These are phyloP conservation scores for Calonectria pseudoturangicola DNA, from an alignment of 2,329 filamentous ascomycete species.

Conservation along the genomic window DNA sequence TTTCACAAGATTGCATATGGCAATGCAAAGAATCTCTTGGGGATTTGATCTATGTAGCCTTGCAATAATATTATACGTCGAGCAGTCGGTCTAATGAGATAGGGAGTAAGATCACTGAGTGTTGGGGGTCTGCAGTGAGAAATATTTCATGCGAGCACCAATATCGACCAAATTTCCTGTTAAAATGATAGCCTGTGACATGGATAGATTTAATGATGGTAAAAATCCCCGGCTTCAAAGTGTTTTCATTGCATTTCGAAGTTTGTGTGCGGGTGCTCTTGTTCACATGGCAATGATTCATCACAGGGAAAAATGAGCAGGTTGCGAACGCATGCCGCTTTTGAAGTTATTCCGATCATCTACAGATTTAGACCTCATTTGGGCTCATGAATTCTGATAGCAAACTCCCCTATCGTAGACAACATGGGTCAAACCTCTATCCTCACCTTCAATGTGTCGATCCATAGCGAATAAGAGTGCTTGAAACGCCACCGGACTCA, in stretches of 20 bases:
- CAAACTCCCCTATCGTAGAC: neutral
- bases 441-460: neutral
- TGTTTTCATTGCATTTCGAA: too few relatives aligned
- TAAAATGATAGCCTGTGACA: too few relatives aligned
- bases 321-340: neutral
- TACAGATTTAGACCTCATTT: neutral
- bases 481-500: neutral
- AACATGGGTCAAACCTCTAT: neutral
- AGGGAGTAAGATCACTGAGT: too few relatives aligned
- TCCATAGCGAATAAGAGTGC: neutral
- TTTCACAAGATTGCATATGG: conserved; percentile 68
- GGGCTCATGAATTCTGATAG: neutral
- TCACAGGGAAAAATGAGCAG: neutral
- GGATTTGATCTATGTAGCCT: conserved; percentile 12
- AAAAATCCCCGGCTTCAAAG: too few relatives aligned
- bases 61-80: too few relatives aligned
- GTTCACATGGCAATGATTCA: neutral
- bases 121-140: too few relatives aligned
- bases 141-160: too few relatives aligned
- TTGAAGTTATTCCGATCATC: neutral
- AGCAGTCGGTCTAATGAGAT: too few relatives aligned
- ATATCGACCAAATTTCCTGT: too few relatives aligned
- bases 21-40: conserved; percentile 70
- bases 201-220: too few relatives aligned
- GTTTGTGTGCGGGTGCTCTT: too few relatives aligned